Base-by-base conservation (phyloP, 805 yeast genomes). In the Starmerella roubikii region DNA sequence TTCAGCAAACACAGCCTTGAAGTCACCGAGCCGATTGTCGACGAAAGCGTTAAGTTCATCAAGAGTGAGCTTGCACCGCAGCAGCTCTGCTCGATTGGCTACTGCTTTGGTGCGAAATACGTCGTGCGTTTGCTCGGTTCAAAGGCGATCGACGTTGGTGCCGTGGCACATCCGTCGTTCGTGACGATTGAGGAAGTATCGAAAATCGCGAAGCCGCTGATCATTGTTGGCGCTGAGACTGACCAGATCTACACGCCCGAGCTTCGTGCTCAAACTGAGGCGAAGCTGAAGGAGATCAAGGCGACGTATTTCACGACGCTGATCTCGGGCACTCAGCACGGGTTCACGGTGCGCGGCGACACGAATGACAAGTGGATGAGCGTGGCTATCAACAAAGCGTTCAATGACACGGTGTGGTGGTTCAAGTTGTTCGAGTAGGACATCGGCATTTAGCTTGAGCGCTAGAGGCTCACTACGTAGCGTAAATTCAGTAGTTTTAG, bases 91-190 rank as follows among this genome's bases (percentile, higher is more conserved):
- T 20, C 47, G 18, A 74, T 69, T 31, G 94, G 95, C 19, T 75
- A 83, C 64, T 84, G 95, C 61, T 84, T 66, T 47, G 95, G 95
- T 55, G 94, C 83, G 30, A 79, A 76, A 58, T 75, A 64, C 49
- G 74, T 71, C 25, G 50, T 79, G 41, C 73, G 68, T 43, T 69
- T 75, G 41, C 56, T 72, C 23, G 56, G 66, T 6, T 30, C 29
- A 16, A 52, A 52, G 21, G 66, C 57, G 18, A 27, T 51, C 8
- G 70, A 71, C 44, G 79, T 67, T 15, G 83, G 71, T 51, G 93
- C 88, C 13, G 59, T 72, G 46, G 91, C 91, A 8, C 96, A 86
- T 59, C 95, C 96, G 5, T 78, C 93, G 2, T 68, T 78, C 44
- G 76, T 81, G 13, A 44, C 66, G 11, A 66, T 68, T 25, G 85